phyloP scores from a whole-genome alignment of 306 rosid genomes.

The Ceratonia siliqua region DNA sequence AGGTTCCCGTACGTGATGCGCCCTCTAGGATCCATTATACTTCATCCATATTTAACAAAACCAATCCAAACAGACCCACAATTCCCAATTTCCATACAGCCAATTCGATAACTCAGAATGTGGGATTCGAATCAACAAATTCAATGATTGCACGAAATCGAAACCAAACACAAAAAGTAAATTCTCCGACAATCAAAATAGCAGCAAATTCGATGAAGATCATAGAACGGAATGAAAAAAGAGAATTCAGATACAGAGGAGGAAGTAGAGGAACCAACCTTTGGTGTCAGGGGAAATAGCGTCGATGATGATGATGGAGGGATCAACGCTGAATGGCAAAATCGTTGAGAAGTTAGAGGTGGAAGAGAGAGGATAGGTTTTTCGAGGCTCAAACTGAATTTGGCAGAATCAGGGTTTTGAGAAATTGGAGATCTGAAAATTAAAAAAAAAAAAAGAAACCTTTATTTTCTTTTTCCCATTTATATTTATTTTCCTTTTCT shows the following conservation, averaged over 20 bases:
- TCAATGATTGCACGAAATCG: neutral
- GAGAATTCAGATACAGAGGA: neutral
- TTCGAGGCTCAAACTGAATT: constrained; percentile 50
- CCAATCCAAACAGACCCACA: neutral
- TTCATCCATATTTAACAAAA: neutral
- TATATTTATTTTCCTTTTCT: neutral
- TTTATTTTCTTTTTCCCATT: neutral
- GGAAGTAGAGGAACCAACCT: constrained; percentile 27
- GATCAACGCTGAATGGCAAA: constrained; percentile 33
- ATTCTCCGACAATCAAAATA: neutral
- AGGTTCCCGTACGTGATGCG: neutral
- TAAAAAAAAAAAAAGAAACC: neutral
- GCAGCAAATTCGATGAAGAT: constrained; percentile 3
- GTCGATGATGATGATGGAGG: constrained; percentile 18
- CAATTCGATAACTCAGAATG: constrained; percentile 1
- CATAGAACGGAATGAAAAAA: neutral
- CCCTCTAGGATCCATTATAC: constrained; percentile 12
- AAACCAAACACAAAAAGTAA: neutral
- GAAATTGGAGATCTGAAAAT: constrained; percentile 28
- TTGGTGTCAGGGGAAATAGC: neutral
- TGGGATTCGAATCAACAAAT: neutral
- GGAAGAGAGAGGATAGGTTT: constrained; percentile 31
- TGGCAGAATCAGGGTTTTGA: constrained; percentile 54
- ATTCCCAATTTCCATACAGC: neutral
- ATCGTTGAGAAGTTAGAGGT: constrained; percentile 19